phyloP scores from a whole-genome alignment of 2,329 filamentous ascomycete genomes.

The Phialophora verrucosa region DNA sequence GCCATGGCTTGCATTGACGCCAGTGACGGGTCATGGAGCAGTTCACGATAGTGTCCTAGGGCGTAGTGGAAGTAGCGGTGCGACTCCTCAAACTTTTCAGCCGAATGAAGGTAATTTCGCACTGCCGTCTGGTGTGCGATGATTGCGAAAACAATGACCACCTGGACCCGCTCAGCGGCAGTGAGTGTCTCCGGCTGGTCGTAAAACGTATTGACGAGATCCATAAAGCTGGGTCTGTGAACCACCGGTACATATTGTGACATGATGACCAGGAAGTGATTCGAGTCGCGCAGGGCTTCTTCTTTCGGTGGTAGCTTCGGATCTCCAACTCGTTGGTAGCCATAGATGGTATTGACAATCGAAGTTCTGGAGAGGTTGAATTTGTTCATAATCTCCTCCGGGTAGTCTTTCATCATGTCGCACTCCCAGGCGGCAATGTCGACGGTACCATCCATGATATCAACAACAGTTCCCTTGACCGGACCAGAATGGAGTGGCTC shows the following conservation, averaged over 20 bases:
- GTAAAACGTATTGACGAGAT: conserved; percentile 73
- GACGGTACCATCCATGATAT: conserved; percentile 73
- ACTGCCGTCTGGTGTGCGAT: conserved; percentile 79
- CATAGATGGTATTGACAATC: conserved; percentile 69
- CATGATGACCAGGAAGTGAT: conserved; percentile 77
- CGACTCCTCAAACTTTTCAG: conserved; percentile 63
- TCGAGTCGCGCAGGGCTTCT: conserved; percentile 70
- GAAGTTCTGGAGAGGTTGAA: conserved; percentile 76
- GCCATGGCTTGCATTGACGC: conserved; percentile 74
- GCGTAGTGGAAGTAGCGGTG: conserved; percentile 81
- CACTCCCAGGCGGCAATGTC: conserved; percentile 76
- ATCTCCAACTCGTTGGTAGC: conserved; percentile 60
- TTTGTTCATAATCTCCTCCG: conserved; percentile 52
- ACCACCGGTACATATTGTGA: conserved; percentile 75
- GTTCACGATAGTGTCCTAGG: conserved; percentile 69
- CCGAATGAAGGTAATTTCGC: conserved; percentile 66
- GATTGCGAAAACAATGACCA: conserved; percentile 80
- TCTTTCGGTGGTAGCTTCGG: conserved; percentile 67
- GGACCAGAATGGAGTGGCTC: conserved; percentile 32
- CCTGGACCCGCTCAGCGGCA: conserved; percentile 68
- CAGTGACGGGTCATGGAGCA: conserved; percentile 66
- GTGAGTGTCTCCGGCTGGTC: conserved; percentile 68
- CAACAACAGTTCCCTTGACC: conserved; percentile 74
- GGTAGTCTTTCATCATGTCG: conserved; percentile 60
- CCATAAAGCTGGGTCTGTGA: conserved; percentile 76